phyloP scores from a whole-genome alignment of 2,329 filamentous ascomycete species.

The Trichoderma lentiforme region DNA sequence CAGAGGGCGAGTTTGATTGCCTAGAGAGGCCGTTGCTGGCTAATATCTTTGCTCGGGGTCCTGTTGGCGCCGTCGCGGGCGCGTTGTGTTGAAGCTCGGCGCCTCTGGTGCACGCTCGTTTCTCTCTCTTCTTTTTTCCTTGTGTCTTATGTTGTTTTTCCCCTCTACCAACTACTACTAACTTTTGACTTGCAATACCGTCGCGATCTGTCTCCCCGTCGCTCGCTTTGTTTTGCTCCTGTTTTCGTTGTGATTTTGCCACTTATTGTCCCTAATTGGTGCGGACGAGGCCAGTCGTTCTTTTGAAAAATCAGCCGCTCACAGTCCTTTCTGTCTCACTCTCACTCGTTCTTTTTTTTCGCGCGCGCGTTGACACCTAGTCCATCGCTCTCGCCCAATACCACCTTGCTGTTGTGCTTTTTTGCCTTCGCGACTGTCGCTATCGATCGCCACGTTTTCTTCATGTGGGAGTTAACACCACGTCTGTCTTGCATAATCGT shows the following conservation, averaged over 20 bases:
- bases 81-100: slow-evolving; percentile 4
- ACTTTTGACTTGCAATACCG: not conserved
- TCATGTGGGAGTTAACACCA: not conserved
- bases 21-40: not conserved
- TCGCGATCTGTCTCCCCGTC: not conserved
- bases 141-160: not conserved
- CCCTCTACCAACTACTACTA: not conserved
- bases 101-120: not conserved
- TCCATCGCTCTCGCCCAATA: slow-evolving; percentile 2
- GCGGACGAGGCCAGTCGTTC: slow-evolving; percentile 1
- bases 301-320: not conserved
- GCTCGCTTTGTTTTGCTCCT: slow-evolving; percentile 7
- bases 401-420: not conserved
- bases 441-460: slow-evolving; percentile 4
- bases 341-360: not conserved
- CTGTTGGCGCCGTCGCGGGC: not conserved
- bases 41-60: not conserved
- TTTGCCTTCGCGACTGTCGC: not conserved
- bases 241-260: not conserved
- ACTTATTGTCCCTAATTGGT: not conserved
- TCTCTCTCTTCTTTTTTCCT: not conserved
- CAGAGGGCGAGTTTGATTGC: not conserved
- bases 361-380: not conserved
- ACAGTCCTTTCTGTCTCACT: not conserved
- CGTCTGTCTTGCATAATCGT: not conserved